Evolutionary conservation across 2,329 filamentous ascomycete genomes (phyloP), one percentile per base, ranked within the genome.

Genomic region (Cladosporium sp.): DNA sequence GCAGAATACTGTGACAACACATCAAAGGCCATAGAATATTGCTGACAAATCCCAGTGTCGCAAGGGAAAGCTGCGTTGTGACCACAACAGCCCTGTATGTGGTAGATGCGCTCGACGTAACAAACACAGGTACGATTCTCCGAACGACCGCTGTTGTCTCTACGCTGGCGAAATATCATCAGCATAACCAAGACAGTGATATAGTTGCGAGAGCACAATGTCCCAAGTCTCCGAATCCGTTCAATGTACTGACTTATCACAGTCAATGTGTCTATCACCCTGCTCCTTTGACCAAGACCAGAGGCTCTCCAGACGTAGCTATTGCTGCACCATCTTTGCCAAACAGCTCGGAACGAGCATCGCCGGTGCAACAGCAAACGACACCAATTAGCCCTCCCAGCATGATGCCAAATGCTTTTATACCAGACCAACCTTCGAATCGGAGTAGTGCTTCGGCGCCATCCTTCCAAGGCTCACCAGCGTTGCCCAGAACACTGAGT

Each of bases 191-290:
- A 47, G 10, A 47, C 41, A 47, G n/a, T 47, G n/a, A 1, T 24
- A 11, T 47, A n/a, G 41, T 21, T 21, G n/a, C 41, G 41, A 47
- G 41, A 47, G 3, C 41, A 47, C 41, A 21, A 8, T 15, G n/a
- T 47, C 7, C 6, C 8, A 10, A 21, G 4, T n/a, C 18, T 44
- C 18, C 18, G 38, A 44, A 1, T 6, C 7, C 38, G 6, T 44
- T 18, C 38, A 21, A 44, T 52, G 26, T 24, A 30, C 49, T 52
- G 28, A 26, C 12, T 21, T n/a, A 15, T 36, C 10, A 69, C 3
- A 74, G 70, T 24, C 71, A 74, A 68, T 78, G 76, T 49, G 68
- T 77, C 41, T 78, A 78, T 59, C 76, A 78, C 65, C 76, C 76
- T 18, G 76, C 75, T 26, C 75, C 75, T 21, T 67, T 76, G 34